Evolutionary conservation across 192 early-diverging fungal genomes (phyloP), one percentile per base, ranked within the genome.

Genomic region (Coemansia sp.): DNA sequence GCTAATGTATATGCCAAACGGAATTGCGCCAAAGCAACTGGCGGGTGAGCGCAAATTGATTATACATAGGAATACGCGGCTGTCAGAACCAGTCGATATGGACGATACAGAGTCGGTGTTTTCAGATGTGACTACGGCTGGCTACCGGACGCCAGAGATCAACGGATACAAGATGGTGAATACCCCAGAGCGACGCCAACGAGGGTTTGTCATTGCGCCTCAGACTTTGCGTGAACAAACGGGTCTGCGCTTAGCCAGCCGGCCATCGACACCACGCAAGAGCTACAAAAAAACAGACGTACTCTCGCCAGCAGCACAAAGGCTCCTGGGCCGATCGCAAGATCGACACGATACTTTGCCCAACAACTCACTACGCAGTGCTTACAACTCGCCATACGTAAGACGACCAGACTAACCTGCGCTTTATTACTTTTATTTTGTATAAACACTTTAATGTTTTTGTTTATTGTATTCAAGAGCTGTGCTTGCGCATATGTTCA

Each of bases 301-400:
- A 57, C 31, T 80, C 21, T 80, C 77, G 1, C 77, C 77, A 34
- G 77, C 77, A 4, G 77, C 68, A 10, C 67, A 47, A 26, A 36
- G 64, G n/a, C 64, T 80, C 21, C 50, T 79, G 62, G 49, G 37
- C 3, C 34, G 59, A 42, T 57, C 61, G 22, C 38, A 53, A 4
- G 10, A 28, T 5, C 8, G 46, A 21, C 12, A 42, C 12, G 40
- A n/a, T 42, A n/a, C 12, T 4, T 40, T 40, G 0, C 19, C 54
- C 36, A 49, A 44, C 21, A 34, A 71, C 14, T 23, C 34, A 15
- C 49, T 77, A 10, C 56, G 69, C 20, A 44, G 46, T 15, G 61
- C 69, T 1, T 79, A 79, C 50, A 73, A 64, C 22, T 79, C 76
- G 19, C 76, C 76, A 34, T 66, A 64, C 52, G 64, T 14, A 9